These are phyloP conservation scores for Kwoniella shivajii DNA, from an alignment of 1,284 basidiomycete species.

Conservation along the genomic window DNA sequence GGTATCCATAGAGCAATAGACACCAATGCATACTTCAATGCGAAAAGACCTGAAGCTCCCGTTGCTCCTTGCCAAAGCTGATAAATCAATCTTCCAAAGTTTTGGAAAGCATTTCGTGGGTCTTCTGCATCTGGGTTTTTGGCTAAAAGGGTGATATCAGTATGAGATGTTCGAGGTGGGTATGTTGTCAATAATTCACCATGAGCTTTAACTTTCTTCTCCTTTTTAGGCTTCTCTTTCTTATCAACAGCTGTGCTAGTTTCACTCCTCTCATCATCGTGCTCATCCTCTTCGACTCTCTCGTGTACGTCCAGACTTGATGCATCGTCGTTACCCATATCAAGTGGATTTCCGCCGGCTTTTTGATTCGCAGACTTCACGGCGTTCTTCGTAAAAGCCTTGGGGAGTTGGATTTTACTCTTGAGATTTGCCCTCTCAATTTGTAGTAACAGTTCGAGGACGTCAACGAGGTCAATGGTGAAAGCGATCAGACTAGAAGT, in stretches of 20 bases:
- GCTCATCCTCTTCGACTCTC: constrained; percentile 17
- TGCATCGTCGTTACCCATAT: constrained; percentile 31
- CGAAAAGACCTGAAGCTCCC: constrained; percentile 55
- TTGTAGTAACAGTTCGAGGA: constrained; percentile 43
- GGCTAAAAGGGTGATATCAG: constrained; percentile 9
- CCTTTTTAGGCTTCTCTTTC: constrained; percentile 17
- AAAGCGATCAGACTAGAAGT: constrained; percentile 52
- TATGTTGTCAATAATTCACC: not conserved
- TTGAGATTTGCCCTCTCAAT: constrained; percentile 49
- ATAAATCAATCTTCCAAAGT: constrained; percentile 30
- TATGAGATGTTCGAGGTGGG: not conserved
- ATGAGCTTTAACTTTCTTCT: constrained; percentile 9
- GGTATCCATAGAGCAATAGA: constrained; percentile 64
- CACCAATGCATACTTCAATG: constrained; percentile 62
- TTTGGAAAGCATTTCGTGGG: constrained; percentile 44
- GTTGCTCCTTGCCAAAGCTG: constrained; percentile 29
- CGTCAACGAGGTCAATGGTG: constrained; percentile 40
- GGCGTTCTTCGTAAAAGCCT: constrained; percentile 53
- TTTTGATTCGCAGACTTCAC: constrained; percentile 42
- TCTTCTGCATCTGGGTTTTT: constrained; percentile 49
- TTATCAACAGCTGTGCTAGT: constrained; percentile 18
- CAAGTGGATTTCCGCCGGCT: constrained; percentile 31
- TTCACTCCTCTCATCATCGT: constrained; percentile 12
- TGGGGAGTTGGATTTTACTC: constrained; percentile 56
- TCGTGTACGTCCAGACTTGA: constrained; percentile 7